phyloP scores from a whole-genome alignment of 1,139 yeast species.

The Keqinozyma sinolaborantium region DNA sequence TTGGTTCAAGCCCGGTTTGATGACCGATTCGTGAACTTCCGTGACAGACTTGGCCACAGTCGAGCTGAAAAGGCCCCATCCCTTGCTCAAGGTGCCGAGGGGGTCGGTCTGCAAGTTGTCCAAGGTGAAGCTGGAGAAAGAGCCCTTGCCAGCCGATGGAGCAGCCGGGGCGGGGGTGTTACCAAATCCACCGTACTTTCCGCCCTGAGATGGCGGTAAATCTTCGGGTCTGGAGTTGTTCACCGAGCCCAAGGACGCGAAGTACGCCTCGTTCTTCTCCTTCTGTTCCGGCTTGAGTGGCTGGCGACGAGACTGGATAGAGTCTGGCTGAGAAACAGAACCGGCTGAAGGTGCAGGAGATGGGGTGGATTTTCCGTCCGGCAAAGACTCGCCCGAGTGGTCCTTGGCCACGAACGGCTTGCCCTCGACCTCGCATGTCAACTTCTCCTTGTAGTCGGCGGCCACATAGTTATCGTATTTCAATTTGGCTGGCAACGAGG shows the following conservation, averaged over 20 bases:
- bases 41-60: slow-evolving; percentile 79
- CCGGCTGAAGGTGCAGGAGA: slow-evolving; percentile 7
- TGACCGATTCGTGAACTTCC: slow-evolving; percentile 84
- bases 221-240: slow-evolving; percentile 74
- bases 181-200: slow-evolving; percentile 89
- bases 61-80: slow-evolving; percentile 90
- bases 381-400: slow-evolving; percentile 51
- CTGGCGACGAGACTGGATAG: slow-evolving; percentile 40
- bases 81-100: slow-evolving; percentile 79
- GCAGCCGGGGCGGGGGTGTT: slow-evolving; percentile 57
- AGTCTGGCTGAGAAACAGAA: slow-evolving; percentile 14
- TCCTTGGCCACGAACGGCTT: slow-evolving; percentile 65
- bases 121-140: slow-evolving; percentile 55
- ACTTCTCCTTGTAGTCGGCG: slow-evolving; percentile 84
- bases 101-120: slow-evolving; percentile 86
- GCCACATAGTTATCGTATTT: slow-evolving; percentile 90
- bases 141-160: slow-evolving; percentile 19
- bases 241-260: slow-evolving; percentile 70
- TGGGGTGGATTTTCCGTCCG: slow-evolving; percentile 18
- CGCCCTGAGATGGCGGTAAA: slow-evolving; percentile 92
- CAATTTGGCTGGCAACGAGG: slow-evolving; percentile 57
- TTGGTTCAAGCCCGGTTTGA: slow-evolving; percentile 83
- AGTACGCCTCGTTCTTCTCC: slow-evolving; percentile 72
- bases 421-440: slow-evolving; percentile 75
- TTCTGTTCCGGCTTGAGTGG: slow-evolving; percentile 44